phyloP scores from a whole-genome alignment of 2,329 filamentous ascomycete species.

The Daldinia eschscholtzii region DNA sequence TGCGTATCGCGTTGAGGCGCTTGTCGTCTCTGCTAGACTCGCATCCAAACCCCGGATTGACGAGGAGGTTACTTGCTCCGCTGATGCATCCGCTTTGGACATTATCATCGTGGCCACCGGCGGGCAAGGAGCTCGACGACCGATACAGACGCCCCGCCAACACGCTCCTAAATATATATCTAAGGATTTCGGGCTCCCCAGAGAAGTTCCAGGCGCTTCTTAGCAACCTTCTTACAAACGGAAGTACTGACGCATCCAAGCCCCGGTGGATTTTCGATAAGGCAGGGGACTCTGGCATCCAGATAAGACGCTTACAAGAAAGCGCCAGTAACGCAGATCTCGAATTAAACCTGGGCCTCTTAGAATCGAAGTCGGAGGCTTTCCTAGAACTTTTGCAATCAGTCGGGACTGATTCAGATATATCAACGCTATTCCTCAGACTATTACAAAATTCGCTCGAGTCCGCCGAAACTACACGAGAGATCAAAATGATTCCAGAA shows the following conservation, averaged over 20 bases:
- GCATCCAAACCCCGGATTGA: slow-evolving; percentile 75
- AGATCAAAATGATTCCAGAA: slow-evolving; percentile 50
- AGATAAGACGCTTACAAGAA: slow-evolving; percentile 59
- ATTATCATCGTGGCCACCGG: slow-evolving; percentile 64
- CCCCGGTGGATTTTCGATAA: slow-evolving; percentile 66
- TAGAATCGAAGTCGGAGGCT: slow-evolving; percentile 62
- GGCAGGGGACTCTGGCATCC: slow-evolving; percentile 62
- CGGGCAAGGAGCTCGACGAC: slow-evolving; percentile 53
- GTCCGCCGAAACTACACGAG: slow-evolving; percentile 40
- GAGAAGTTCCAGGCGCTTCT: slow-evolving; percentile 65
- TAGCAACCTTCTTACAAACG: slow-evolving; percentile 68
- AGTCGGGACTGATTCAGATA: slow-evolving; percentile 66
- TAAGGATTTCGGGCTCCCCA: slow-evolving; percentile 67
- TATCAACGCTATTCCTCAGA: slow-evolving; percentile 71
- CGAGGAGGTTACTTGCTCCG: slow-evolving; percentile 70
- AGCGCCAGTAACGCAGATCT: slow-evolving; percentile 23
- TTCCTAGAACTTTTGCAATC: slow-evolving; percentile 65
- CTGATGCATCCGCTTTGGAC: slow-evolving; percentile 74
- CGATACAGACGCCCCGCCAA: slow-evolving; percentile 61
- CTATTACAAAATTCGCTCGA: slow-evolving; percentile 71
- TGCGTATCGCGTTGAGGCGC: slow-evolving; percentile 66
- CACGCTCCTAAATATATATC: slow-evolving; percentile 67
- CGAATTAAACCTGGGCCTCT: slow-evolving; percentile 57
- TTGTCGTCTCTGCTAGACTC: slow-evolving; percentile 69
- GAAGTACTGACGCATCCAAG: slow-evolving; percentile 54